Evolutionary conservation across 495 filamentous ascomycete genomes (phyloP), one percentile per base, ranked within the genome.

Genomic region (Recurvomyces mirabilis): DNA sequence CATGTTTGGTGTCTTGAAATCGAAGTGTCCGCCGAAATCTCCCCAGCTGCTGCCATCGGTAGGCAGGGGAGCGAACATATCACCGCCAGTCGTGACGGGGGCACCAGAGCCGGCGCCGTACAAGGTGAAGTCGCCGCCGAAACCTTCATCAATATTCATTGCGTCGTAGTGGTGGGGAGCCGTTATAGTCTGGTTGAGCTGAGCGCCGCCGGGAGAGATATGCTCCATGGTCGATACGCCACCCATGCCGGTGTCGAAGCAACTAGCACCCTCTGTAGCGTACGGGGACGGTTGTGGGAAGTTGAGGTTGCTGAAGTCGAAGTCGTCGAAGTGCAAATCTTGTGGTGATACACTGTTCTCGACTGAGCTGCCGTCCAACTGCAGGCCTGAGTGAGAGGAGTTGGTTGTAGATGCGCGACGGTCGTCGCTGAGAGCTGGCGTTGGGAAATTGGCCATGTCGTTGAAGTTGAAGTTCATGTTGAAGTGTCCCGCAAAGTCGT

Each of bases 261-360:
- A 24, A 3, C 22, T 10, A 19, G 22, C 22, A 34, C 20, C 41
- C 14, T n/a, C 26, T 7, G 48, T 38, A 10, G 19, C 18, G 18
- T 48, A n/a, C 22, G 43, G 43, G 1, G 55, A 60, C 7, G 47
- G 41, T n/a, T 58, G 53, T 34, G 57, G 61, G 26, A 60, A 47
- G 25, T 21, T 47, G 40, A 29, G 36, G 33, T 51, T 39, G 31
- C 41, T 48, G 39, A 50, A 54, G 25, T 49, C 42, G 50, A 58
- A 60, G 34, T 43, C 47, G 34, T 58, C 47, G 50, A 55, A 56
- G 32, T 52, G 56, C 23, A 61, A 33, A 5, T 61, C 54, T 20
- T 60, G 50, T 5, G 58, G 60, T 2, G 58, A 55, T n/a, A 61
- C 43, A 20, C 47, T 51, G 32, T 60, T 47, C 3, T 60, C 57